Base-by-base conservation (phyloP, 2,329 filamentous ascomycete species). In the Pseudogymnoascus sp. region DNA sequence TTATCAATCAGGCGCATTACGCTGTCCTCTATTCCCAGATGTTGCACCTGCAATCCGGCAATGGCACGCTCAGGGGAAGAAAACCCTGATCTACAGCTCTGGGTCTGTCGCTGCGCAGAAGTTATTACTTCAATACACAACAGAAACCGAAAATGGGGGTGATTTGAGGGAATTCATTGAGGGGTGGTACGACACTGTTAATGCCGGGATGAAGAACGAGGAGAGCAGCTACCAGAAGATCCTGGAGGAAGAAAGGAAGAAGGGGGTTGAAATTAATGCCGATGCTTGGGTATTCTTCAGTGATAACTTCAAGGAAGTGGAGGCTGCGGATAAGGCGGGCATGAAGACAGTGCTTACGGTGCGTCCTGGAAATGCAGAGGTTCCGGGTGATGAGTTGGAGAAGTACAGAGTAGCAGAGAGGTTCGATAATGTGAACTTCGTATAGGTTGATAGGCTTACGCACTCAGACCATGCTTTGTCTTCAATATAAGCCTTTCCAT, bases 71-170 rank as follows among this genome's bases (percentile, higher is more conserved):
- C 77, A 84, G 65, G 66, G 68, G 1, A 63, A 59, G 49, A 78
- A 78, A 65, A 80, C 93, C 67, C 84, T 89, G 69, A 93, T 95
- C 71, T 95, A 93, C 77, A 92, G 88, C 3, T 92, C 88, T 11
- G 90, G 90, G 34, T 92, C 88, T 21, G 88, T 93, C 5, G 82
- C 87, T 18, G 90, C 90, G 12, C 90, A 95, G 79, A 90, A 91
- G 76, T 79, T 93, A 65, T 82, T 93, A 66, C 93, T 93, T 75
- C 80, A 81, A 65, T 85, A 92, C 71, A 87, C 84, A 43, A 74
- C 75, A 14, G 78, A 83, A 66, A 79, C 82, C 6, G 76, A 81
- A 65, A 79, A 80, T 16, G 63, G 65, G 1, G 77, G 80, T n/a
- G 84, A 91, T 72, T 73, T 90, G 69, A 83, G 79, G 3, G 76